Conservation (phyloP, 345 rosid species). For the Brassica rapa region DNA sequence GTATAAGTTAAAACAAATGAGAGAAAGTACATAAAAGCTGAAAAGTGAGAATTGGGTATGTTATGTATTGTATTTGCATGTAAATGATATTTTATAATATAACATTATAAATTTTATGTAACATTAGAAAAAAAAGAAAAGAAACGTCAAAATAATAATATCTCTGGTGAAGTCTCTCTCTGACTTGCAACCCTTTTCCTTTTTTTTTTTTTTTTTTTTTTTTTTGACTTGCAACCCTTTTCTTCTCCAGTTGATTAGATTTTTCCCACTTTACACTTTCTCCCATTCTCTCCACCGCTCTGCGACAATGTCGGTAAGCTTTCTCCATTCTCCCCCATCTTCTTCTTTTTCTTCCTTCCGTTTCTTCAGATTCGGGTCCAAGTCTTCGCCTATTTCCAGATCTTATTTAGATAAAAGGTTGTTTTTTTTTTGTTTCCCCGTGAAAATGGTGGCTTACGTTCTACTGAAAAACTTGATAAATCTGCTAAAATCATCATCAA, state of each 20-base stretch:
- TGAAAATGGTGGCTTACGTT: background rate
- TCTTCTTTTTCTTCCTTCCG: background rate
- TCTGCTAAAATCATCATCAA: background rate
- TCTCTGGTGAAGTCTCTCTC: background rate
- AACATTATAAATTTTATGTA: no score
- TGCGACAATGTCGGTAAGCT: constrained; percentile 34
- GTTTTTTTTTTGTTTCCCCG: background rate
- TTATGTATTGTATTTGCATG: background rate
- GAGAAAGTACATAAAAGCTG: background rate
- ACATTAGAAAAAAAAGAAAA: background rate
- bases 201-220: no score
- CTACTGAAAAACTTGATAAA: background rate
- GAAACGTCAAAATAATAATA: background rate
- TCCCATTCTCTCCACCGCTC: background rate
- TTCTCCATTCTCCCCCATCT: background rate
- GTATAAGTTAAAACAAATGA: no score
- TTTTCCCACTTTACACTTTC: background rate
- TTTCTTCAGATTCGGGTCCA: background rate
- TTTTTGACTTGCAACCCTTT: background rate
- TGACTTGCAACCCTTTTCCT: constrained; percentile 3
- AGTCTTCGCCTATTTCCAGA: constrained; percentile 12
- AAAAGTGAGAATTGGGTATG: background rate
- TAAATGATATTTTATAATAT: no score
- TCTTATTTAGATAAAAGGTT: background rate
- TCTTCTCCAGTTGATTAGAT: constrained; percentile 7